Conservation (phyloP, 2,329 filamentous ascomycete genomes). For the Fusarium sp. region DNA sequence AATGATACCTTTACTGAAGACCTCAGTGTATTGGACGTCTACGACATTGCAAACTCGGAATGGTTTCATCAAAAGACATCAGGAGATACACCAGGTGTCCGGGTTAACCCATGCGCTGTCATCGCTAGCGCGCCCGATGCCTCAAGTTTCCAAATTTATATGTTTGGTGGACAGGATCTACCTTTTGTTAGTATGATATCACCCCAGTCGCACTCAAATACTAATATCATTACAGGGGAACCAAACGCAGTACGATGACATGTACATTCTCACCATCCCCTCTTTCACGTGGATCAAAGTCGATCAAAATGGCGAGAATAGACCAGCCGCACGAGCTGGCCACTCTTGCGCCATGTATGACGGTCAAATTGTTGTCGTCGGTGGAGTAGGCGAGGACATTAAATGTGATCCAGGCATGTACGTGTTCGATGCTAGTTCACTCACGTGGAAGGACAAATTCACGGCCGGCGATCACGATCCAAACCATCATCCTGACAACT, state of each 20-base stretch:
- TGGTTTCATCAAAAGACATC: conserved; percentile 71
- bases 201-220: neutral
- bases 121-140: conserved; percentile 75
- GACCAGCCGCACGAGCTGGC: conserved; percentile 59
- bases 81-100: conserved; percentile 63
- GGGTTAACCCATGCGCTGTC: conserved; percentile 72
- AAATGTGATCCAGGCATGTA: conserved; percentile 72
- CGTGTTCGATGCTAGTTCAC: conserved; percentile 75
- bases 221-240: conserved; percentile 50
- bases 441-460: conserved; percentile 70
- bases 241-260: conserved; percentile 72
- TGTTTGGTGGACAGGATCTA: conserved; percentile 82
- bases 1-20: conserved; percentile 74
- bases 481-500: conserved; percentile 64
- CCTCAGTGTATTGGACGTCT: conserved; percentile 72
- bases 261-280: conserved; percentile 71
- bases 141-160: conserved; percentile 80
- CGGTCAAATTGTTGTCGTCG: conserved; percentile 73
- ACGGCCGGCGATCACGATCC: conserved; percentile 69
- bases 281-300: conserved; percentile 73
- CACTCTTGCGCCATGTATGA: conserved; percentile 69
- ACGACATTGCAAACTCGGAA: conserved; percentile 69
- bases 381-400: conserved; percentile 65
- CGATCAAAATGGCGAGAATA: conserved; percentile 65
- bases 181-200: conserved; percentile 63